Conservation (phyloP, 768 basidiomycete species). For the Cystobasidium tubakii region DNA sequence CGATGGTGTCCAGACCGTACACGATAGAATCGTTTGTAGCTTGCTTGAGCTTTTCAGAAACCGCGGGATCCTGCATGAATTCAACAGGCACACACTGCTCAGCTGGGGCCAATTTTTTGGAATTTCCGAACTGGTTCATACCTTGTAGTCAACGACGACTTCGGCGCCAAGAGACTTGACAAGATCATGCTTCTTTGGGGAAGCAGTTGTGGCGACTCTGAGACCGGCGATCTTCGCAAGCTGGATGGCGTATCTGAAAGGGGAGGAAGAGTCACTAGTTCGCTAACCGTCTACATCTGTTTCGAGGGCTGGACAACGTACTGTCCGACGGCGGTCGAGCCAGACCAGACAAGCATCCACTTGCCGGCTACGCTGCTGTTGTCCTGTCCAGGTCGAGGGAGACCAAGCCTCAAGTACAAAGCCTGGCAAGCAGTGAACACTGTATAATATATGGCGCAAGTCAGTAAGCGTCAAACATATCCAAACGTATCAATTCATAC, state of each 20-base stretch:
- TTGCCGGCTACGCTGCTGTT: constrained; percentile 23
- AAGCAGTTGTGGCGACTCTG: constrained; percentile 49
- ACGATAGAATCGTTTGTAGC: constrained; percentile 12
- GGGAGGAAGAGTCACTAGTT: background rate
- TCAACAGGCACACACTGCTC: no score
- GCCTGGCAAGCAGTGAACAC: constrained; percentile 36
- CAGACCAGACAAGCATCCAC: constrained; percentile 38
- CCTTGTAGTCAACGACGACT: constrained; percentile 63
- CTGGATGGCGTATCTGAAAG: constrained; percentile 49
- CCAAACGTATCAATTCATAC: background rate
- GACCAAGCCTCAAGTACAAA: constrained; percentile 9
- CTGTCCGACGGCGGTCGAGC: constrained; percentile 35
- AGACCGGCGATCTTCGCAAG: constrained; percentile 53
- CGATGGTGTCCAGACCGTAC: constrained; percentile 11
- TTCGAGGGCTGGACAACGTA: background rate
- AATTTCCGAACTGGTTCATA: no score
- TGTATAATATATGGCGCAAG: background rate
- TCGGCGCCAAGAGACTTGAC: constrained; percentile 60
- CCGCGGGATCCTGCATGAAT: constrained; percentile 3
- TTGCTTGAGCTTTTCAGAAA: constrained; percentile 23
- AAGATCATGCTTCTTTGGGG: constrained; percentile 48
- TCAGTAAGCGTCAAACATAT: background rate
- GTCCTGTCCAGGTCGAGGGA: background rate
- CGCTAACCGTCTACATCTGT: background rate
- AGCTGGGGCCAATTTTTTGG: no score